Evolutionary conservation across 805 yeast genomes (phyloP), one percentile per base, ranked within the genome.

Genomic region (Spathaspora sp.): DNA sequence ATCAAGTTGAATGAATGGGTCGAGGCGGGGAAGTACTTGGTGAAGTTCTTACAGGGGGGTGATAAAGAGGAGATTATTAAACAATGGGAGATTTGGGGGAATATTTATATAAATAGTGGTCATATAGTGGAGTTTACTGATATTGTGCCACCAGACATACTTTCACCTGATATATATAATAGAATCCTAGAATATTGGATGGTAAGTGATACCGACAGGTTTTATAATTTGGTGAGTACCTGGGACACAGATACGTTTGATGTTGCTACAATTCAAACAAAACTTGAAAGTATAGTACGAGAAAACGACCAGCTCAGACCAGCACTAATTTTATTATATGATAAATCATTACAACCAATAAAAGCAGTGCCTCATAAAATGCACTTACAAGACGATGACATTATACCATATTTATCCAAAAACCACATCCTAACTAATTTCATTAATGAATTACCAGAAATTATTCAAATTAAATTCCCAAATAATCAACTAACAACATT

Each of bases 21-120:
- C 0, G 72, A 69, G 18, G 86, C 90, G 0, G 80, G 82, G 1
- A 55, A 55, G 2, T 82, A 83, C 58, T 67, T 89, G 19, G 49
- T 63, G 1, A 58, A 38, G 8, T 49, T 55, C 28, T 68, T 64
- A 35, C 58, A 60, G 9, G 61, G 59, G 40, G 66, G 65, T 32
- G 60, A 52, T 31, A 53, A 65, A 5, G 56, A 54, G 44, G 72
- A 67, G 49, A 57, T 68, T 1, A 52, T 62, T 2, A 47, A 51
- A 14, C 71, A 82, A 52, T 91, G 97, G 97, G 79, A 79, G 42
- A 70, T 68, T 23, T 85, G 90, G 85, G 65, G 85, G 3, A 65
- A 68, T 54, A 76, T 72, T 12, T 86, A 84, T 55, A 65, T 82
- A 1, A 71, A 78, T 2, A 66, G 78, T 1, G 74, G 70, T 2